phyloP scores from a whole-genome alignment of 805 yeast species.

The Kazachstania africana region DNA sequence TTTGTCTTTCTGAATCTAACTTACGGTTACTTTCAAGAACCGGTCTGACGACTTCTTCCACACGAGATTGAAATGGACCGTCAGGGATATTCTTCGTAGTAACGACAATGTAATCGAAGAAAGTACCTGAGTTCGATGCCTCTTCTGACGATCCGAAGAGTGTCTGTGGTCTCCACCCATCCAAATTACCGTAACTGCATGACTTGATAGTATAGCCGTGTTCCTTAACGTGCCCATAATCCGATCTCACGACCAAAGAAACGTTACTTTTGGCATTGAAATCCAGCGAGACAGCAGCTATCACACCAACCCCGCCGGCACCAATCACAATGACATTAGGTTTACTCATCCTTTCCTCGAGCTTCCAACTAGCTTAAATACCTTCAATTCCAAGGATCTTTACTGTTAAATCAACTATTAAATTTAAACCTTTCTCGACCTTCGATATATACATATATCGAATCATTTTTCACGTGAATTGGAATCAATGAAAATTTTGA shows the following conservation, averaged over 20 bases:
- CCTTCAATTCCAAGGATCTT: too few species aligned
- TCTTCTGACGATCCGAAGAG: slow-evolving; percentile 33
- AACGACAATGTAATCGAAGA: slow-evolving; percentile 49
- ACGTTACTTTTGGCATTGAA: slow-evolving; percentile 38
- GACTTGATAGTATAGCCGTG: slow-evolving; percentile 53
- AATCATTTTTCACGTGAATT: too few species aligned
- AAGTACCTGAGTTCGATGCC: slow-evolving; percentile 28
- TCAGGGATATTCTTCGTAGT: slow-evolving; percentile 65
- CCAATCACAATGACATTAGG: slow-evolving; percentile 53
- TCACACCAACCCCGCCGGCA: slow-evolving; percentile 79
- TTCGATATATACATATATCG: too few species aligned
- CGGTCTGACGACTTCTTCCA: slow-evolving; percentile 41
- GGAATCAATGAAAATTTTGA: too few species aligned
- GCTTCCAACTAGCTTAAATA: too few species aligned
- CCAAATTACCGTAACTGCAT: slow-evolving; percentile 45
- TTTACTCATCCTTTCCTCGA: too few species aligned
- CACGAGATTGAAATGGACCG: slow-evolving; percentile 29
- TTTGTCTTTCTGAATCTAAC: slow-evolving; percentile 11
- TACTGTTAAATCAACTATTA: too few species aligned
- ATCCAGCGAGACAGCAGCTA: slow-evolving; percentile 55
- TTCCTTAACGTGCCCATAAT: slow-evolving; percentile 39
- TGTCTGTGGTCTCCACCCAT: slow-evolving; percentile 48
- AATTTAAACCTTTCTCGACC: too few species aligned
- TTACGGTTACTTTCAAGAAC: slow-evolving; percentile 31
- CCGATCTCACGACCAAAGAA: slow-evolving; percentile 55